A percentile compares a stretch with the other conserved stretches of the same genome.
These are phyloP conservation scores for Suillus occidentalis DNA, from an alignment of 768 basidiomycete genomes.

Conservation along the genomic window DNA sequence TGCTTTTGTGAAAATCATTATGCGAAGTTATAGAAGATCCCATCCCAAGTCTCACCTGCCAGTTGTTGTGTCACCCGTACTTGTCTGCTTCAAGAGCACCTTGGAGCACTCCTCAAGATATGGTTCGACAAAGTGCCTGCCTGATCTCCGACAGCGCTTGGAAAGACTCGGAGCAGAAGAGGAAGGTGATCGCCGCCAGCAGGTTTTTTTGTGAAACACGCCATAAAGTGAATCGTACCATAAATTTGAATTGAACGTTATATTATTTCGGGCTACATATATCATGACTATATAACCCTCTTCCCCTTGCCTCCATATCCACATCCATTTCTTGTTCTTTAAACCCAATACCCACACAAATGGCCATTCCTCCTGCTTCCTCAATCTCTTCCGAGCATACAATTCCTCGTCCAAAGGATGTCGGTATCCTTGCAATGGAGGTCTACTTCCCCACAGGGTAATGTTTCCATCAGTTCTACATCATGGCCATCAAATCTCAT, in stretches of 20 bases:
- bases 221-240: constrained; percentile 33
- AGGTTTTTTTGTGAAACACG: constrained; percentile 25
- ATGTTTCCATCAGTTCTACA: constrained; percentile 7
- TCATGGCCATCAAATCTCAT: constrained; percentile 9
- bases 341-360: constrained; percentile 7
- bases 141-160: neutral
- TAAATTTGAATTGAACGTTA: constrained; percentile 23
- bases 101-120: neutral
- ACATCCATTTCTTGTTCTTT: constrained; percentile 2
- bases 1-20: neutral
- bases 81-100: neutral
- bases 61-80: neutral
- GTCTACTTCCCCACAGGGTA: constrained; percentile 91
- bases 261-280: constrained; percentile 20
- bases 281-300: constrained; percentile 24
- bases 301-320: neutral
- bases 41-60: too few relatives aligned
- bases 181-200: neutral
- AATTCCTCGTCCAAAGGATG: constrained; percentile 76
- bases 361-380: constrained; percentile 25
- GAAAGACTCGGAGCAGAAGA: neutral
- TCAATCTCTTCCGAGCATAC: constrained; percentile 14
- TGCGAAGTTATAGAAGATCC: neutral
- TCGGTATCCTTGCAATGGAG: constrained; percentile 92
- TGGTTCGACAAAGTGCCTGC: neutral